A percentile compares a stretch with the other conserved stretches of the same genome.
Conservation (phyloP, 2,329 filamentous ascomycete species). For the Westerdykella sp. region DNA sequence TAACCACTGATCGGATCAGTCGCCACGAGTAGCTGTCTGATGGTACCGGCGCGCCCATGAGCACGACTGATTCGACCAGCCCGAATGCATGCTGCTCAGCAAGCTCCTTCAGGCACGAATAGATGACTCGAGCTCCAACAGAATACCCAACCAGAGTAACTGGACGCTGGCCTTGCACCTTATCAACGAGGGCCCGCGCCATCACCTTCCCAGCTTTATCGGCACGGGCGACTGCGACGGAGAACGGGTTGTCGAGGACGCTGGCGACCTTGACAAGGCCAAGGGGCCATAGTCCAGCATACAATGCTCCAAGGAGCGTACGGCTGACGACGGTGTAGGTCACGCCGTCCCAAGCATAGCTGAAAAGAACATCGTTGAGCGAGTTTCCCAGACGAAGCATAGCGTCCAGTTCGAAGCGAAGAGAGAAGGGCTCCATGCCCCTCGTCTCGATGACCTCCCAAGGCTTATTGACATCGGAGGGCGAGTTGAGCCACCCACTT, state of each 20-base stretch:
- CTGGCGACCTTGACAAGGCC: conserved; percentile 43
- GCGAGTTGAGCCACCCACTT: conserved; percentile 69
- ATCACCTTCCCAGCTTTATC: conserved; percentile 74
- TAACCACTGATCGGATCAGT: conserved; percentile 67
- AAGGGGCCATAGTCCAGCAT: conserved; percentile 44
- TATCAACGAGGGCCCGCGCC: conserved; percentile 73
- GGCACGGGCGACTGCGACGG: conserved; percentile 64
- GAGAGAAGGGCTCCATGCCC: conserved; percentile 65
- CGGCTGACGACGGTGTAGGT: conserved; percentile 65
- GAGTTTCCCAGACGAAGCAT: conserved; percentile 70
- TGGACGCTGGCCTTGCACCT: conserved; percentile 70
- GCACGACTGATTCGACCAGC: conserved; percentile 70
- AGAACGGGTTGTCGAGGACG: conserved; percentile 74
- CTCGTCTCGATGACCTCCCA: conserved; percentile 69
- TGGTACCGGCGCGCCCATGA: conserved; percentile 75
- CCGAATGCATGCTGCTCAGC: conserved; percentile 75
- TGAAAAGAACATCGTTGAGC: conserved; percentile 69
- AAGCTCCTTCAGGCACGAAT: conserved; percentile 68
- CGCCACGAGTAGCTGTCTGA: conserved; percentile 67
- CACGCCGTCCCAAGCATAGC: conserved; percentile 68
- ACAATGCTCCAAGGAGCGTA: conserved; percentile 42
- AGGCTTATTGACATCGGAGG: conserved; percentile 62
- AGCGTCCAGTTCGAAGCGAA: conserved; percentile 74
- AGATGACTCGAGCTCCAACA: conserved; percentile 72
- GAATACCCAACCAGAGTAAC: conserved; percentile 79